Evolutionary conservation across 345 rosid genomes (phyloP), one percentile per base, ranked within the genome.

Genomic region (Lepidium aucheri): DNA sequence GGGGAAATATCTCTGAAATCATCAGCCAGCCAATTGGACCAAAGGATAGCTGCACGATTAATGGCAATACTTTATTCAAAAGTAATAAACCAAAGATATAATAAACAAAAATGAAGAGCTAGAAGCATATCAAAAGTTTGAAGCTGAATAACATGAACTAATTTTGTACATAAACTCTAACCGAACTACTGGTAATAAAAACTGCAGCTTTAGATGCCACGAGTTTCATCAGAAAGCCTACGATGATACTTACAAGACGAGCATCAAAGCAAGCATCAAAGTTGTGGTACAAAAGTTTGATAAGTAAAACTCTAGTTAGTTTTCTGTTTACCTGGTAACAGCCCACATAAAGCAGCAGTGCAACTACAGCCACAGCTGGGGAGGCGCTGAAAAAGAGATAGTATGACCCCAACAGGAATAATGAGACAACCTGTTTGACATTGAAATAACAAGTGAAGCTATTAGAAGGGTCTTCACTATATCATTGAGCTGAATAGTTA

Each of bases 11-110:
- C 88, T 92, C 96, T 0, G 98, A 92, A 69, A 92, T 92, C 89
- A 92, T 87, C 80, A 92, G 85, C 98, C 98, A 92, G 50, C 98
- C 95, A 46, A 92, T 92, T 44, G 98, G 98, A 66, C 96, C 98
- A 82, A 92, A 92, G 6, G 96, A 92, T 70, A 92, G 65, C 98
- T 91, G 88, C 85, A 79, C 68, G 65, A 65, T 30, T 40, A 59
- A 60, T 68, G 58, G 2, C 47, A 69, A 60, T 70, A 56, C 40
- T 43, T 43, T 32, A 14, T 38, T 18, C 18, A 24, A 43, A 11
- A 58, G 15, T 28, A 50, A 13, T 10, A 49, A 70, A 30, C 9
- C 17, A 45, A 36, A 22, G 39, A 32, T 60, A 22, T 66, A 14
- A 39, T 26, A 26, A 38, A n/a, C 44, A 53, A 42, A 0, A 18